Evolutionary conservation across 1,284 basidiomycete species (phyloP).

Genomic region (Cryptococcus sp.): DNA sequence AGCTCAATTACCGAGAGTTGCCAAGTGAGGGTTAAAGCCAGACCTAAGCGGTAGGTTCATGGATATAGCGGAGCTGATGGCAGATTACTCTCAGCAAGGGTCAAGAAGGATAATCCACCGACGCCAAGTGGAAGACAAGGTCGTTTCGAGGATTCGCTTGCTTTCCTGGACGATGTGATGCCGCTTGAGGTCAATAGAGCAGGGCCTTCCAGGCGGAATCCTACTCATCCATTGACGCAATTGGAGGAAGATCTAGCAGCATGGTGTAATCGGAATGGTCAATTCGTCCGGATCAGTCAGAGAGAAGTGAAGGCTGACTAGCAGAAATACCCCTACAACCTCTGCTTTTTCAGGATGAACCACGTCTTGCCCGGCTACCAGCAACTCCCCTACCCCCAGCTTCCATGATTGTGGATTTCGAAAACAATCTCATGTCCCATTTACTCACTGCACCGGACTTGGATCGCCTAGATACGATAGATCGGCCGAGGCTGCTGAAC

Average conservation of each 20-base stretch:
- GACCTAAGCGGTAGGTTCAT: conserved; percentile 18
- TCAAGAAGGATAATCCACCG: not conserved
- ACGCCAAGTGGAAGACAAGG: not conserved
- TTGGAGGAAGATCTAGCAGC: not conserved
- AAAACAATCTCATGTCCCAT: conserved; percentile 16
- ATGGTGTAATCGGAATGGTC: not conserved
- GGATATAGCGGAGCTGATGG: not conserved
- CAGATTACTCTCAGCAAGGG: not conserved
- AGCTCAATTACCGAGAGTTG: conserved; percentile 11
- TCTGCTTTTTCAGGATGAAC: conserved; percentile 14
- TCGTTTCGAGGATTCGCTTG: not conserved
- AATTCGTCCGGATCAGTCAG: conserved; percentile 1
- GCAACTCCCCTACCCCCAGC: conserved; percentile 9
- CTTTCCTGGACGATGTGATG: not conserved
- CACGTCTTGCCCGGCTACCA: conserved; percentile 6
- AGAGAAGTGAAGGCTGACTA: conserved; percentile 4
- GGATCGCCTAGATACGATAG: conserved; percentile 1
- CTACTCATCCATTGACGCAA: not conserved
- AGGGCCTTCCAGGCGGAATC: not conserved
- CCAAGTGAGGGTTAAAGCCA: conserved; percentile 16
- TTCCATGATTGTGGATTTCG: conserved; percentile 6
- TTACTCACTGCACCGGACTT: conserved; percentile 7
- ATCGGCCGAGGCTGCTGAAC: conserved; percentile 3
- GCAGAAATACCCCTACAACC: not conserved
- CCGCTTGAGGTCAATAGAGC: not conserved